Conservation (phyloP, 345 rosid genomes). For the Combretum micranthum region DNA sequence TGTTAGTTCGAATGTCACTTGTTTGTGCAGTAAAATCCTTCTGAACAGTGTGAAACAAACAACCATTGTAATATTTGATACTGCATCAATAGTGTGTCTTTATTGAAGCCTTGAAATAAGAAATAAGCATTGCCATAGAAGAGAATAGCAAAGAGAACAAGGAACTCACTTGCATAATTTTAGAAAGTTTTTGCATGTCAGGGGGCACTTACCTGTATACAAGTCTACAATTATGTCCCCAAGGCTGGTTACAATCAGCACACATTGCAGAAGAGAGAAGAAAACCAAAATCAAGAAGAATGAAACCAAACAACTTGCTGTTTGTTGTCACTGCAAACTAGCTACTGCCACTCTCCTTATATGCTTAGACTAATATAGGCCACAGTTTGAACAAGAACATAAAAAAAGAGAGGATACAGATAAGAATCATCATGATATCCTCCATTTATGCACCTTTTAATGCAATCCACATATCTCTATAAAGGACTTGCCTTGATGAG, state of each 20-base stretch:
- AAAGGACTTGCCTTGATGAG: too few species aligned
- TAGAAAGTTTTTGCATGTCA: constrained; percentile 85
- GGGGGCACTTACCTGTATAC: constrained; percentile 52
- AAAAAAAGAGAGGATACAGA: too few species aligned
- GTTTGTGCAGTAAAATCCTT: constrained; percentile 82
- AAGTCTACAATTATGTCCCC: constrained; percentile 83
- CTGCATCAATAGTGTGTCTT: constrained; percentile 24
- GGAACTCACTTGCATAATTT: constrained; percentile 83
- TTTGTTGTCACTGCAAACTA: too few species aligned
- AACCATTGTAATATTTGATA: constrained; percentile 84
- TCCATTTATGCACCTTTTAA: too few species aligned
- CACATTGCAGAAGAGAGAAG: constrained; percentile 33
- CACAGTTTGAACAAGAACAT: too few species aligned
- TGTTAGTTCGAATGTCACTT: constrained; percentile 77
- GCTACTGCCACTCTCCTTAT: too few species aligned
- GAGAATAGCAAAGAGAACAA: not conserved
- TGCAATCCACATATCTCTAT: too few species aligned
- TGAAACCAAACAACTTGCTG: too few species aligned
- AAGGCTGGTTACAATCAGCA: constrained; percentile 68
- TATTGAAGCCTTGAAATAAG: not conserved
- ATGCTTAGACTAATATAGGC: too few species aligned
- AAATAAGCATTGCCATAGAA: not conserved
- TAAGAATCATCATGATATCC: too few species aligned
- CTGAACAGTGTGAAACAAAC: constrained; percentile 80
- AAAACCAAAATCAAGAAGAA: too few species aligned